Evolutionary conservation across 768 basidiomycete species (phyloP), one percentile per base, ranked within the genome.

Genomic region (Mycena pura): DNA sequence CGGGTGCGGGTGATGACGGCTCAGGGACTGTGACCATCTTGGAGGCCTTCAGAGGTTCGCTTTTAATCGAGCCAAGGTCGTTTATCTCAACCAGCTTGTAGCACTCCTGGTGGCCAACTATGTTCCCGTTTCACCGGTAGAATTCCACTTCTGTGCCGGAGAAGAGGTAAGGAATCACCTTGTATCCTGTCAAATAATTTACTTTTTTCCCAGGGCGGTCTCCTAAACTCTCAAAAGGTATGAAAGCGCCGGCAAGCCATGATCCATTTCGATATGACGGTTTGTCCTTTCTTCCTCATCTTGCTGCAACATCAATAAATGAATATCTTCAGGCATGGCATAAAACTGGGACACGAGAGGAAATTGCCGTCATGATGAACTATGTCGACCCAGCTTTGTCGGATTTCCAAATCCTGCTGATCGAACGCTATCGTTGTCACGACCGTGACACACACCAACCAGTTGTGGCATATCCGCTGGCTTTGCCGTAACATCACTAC

Each of bases 191-290:
- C 15, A 9, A 15, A 13, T 46, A 5, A 17, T 17, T 21, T 15
- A 47, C 29, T 13, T 19, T 14, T 29, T 19, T 36, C 46, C 19
- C 19, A 72, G 49, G 70, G 68, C 31, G 74, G 74, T 19, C 65
- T 72, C 15, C 63, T 72, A 6, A 80, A 80, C n/a, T 76, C 77
- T 39, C 77, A 78, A 60, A 80, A 64, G 69, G 24, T 82, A 79
- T 62, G 75, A 76, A 58, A 66, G 69, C 36, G 64, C 69, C 8
- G 76, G 72, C 9, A 72, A 31, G 82, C 74, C 2, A 82, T 82
- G 80, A 67, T 74, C 14, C 71, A 78, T 41, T 68, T 76, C 24
- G 74, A 71, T 41, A 66, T 57, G 65, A 63, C 62, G 50, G 62
- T 67, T 13, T 21, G 51, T 10, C 24, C 22, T 44, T 14, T 29